Evolutionary conservation across 2,329 filamentous ascomycete genomes (phyloP), one percentile per base, ranked within the genome.

Genomic region (Lachnellula suecica): DNA sequence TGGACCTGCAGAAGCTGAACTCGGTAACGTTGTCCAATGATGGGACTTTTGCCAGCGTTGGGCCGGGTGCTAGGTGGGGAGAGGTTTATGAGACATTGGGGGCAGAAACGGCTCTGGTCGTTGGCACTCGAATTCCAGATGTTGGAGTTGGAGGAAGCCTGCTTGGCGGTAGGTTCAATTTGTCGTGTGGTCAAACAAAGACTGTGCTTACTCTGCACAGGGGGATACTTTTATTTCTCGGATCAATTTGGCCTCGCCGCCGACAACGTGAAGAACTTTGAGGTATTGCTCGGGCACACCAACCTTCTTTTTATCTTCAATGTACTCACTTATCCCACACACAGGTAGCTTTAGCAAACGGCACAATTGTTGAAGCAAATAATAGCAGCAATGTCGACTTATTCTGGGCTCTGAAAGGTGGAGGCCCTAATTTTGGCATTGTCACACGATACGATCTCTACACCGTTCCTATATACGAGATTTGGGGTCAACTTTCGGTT

Each of bases 381-480:
- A 64, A 71, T n/a, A 62, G 60, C 0, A 68, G 78, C 56, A 72
- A 82, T 40, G 23, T 60, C 0, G 76, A 79, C 37, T 66, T 78
- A 1, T 78, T 77, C 62, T 78, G 75, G 75, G 74, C 70, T 47
- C 17, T 56, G 41, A 44, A 56, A 29, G 51, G 60, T 6, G 45
- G 54, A 24, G 52, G 11, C 13, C 40, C 48, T 63, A 82, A 79
- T 61, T 82, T 76, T 56, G 47, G 48, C 44, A 71, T 79, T 53
- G 72, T 78, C n/a, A 75, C 75, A 11, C 67, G 68, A 11, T 78
- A 75, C 59, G 63, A 73, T n/a, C 63, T 79, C 11, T 66, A 73
- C 54, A 73, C 72, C 0, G 69, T 52, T 20, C 54, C 57, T n/a
- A 24, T 50, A n/a, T 24, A 51, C 38, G 51, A 60, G 38, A 54